Conservation (phyloP, 495 filamentous ascomycete genomes). For the Tuber calosporum region DNA sequence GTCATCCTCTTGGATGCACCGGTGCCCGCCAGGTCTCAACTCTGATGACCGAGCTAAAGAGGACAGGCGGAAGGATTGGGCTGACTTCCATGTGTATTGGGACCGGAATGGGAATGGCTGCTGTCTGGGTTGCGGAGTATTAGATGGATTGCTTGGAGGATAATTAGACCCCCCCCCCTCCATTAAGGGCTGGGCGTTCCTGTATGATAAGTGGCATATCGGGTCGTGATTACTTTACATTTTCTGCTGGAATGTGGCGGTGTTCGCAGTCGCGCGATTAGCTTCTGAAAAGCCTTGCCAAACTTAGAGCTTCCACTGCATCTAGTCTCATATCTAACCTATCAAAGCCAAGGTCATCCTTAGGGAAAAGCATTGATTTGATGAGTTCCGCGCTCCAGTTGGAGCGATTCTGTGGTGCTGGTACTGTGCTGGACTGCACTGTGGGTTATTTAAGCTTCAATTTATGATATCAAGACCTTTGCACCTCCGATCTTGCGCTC, state of each 20-base stretch:
- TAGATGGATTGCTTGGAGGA: conserved; percentile 6
- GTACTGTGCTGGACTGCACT: neutral
- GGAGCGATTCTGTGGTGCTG: neutral
- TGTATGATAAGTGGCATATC: neutral
- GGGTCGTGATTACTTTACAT: neutral
- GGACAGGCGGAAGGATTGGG: conserved; percentile 74
- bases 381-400: neutral
- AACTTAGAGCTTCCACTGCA: neutral
- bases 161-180: neutral
- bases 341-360: neutral
- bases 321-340: neutral
- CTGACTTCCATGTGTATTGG: conserved; percentile 96
- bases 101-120: conserved; percentile 96
- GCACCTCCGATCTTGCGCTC: neutral
- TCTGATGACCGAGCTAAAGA: conserved; percentile 75
- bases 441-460: neutral
- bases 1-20: conserved; percentile 91
- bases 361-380: neutral
- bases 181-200: neutral
- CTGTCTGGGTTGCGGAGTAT: conserved; percentile 85
- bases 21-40: conserved; percentile 91
- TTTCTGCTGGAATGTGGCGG: neutral
- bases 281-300: neutral
- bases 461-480: neutral
- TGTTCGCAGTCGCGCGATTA: neutral